These are phyloP conservation scores for Diplodia intermedia DNA, from an alignment of 2,329 filamentous ascomycete species.

Conservation along the genomic window DNA sequence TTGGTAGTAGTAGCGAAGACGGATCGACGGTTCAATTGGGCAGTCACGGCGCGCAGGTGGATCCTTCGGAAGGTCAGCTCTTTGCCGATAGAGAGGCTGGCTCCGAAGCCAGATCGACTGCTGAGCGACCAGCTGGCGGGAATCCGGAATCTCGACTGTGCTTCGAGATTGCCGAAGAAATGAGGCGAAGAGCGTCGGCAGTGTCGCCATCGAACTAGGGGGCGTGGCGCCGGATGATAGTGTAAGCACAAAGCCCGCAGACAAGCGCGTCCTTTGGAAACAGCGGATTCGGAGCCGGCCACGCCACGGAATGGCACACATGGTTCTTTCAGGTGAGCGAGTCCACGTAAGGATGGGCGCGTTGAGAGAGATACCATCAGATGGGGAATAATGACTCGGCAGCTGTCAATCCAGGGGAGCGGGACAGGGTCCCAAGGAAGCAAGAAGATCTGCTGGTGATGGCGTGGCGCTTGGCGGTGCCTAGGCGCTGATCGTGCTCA, in stretches of 20 bases:
- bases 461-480: conserved; percentile 23
- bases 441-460: conserved; percentile 26
- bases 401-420: conserved; percentile 2
- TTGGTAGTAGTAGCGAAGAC: background rate
- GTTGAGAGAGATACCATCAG: background rate
- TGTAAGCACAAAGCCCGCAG: background rate
- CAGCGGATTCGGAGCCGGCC: background rate
- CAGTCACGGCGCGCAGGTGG: background rate
- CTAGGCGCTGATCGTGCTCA: conserved; percentile 28
- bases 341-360: background rate
- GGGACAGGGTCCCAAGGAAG: conserved; percentile 23
- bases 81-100: background rate
- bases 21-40: background rate
- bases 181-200: background rate
- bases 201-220: background rate
- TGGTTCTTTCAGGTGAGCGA: background rate
- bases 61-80: background rate
- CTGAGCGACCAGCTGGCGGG: background rate
- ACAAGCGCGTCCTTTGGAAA: conserved; percentile 10
- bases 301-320: background rate
- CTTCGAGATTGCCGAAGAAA: conserved; percentile 13
- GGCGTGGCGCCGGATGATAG: conserved; percentile 6
- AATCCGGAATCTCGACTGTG: background rate
- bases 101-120: background rate
- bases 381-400: background rate